phyloP scores from a whole-genome alignment of 2,329 filamentous ascomycete species.

The Pseudocercospora pini-densiflorae region DNA sequence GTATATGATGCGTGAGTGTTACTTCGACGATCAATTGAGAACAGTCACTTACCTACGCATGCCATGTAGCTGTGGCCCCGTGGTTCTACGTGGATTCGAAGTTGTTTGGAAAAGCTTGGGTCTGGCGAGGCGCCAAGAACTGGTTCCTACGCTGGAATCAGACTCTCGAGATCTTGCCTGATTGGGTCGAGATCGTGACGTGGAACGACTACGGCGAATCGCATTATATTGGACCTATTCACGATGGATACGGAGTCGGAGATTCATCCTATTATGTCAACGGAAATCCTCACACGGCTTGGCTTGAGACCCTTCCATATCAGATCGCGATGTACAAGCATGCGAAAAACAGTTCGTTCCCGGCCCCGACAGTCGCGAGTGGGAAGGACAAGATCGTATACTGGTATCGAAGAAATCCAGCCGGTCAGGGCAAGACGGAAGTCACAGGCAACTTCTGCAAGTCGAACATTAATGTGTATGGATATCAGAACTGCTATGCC shows the following conservation, averaged over 20 bases:
- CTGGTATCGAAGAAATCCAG: slow-evolving; percentile 52
- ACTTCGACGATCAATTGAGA: no score
- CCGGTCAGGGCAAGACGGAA: slow-evolving; percentile 42
- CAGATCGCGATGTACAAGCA: slow-evolving; percentile 58
- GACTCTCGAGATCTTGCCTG: slow-evolving; percentile 54
- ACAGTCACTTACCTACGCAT: no score
- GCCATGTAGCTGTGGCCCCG: slow-evolving; percentile 38
- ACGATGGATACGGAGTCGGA: slow-evolving; percentile 35
- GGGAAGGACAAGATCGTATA: slow-evolving; percentile 42
- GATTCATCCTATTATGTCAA: slow-evolving; percentile 56
- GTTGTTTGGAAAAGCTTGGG: slow-evolving; percentile 64
- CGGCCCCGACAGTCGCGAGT: slow-evolving; percentile 27
- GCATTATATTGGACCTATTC: slow-evolving; percentile 55
- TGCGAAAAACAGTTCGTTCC: slow-evolving; percentile 35
- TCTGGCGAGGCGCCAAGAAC: slow-evolving; percentile 62
- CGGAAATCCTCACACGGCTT: slow-evolving; percentile 56
- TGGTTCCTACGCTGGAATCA: slow-evolving; percentile 66
- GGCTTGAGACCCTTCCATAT: slow-evolving; percentile 55
- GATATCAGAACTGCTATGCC: slow-evolving; percentile 26
- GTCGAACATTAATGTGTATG: slow-evolving; percentile 41
- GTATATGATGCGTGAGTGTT: slow-evolving; percentile 52
- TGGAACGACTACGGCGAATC: slow-evolving; percentile 67
- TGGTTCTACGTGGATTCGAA: slow-evolving; percentile 64
- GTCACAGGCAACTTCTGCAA: slow-evolving; percentile 38
- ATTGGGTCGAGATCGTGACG: slow-evolving; percentile 61